Evolutionary conservation across 2,329 filamentous ascomycete genomes (phyloP), one percentile per base, ranked within the genome.

Genomic region (Exophiala mesophila): DNA sequence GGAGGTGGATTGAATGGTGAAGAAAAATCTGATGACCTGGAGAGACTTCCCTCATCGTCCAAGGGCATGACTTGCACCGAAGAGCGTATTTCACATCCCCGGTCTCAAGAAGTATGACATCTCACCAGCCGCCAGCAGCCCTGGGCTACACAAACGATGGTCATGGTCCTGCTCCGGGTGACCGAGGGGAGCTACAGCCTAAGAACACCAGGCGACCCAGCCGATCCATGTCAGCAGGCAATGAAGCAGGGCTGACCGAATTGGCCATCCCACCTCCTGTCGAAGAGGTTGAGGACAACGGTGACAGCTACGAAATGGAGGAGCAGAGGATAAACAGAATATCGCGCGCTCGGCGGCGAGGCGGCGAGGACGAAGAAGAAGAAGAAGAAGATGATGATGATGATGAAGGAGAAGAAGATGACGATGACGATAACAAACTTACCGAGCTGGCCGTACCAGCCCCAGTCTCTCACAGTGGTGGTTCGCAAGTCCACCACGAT

Each of bases 191-290:
- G 8, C 8, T 8, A 8, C 8, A 28, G 24, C n/a, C 24, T n/a
- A 28, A n/a, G 24, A 8, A 8, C 8, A n/a, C 24, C 8, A n/a
- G 8, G 24, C 24, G 24, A 8, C 24, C 8, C 8, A n/a, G 24
- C 8, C 24, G 8, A 28, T 8, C n/a, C n/a, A n/a, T 8, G 8
- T 28, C n/a, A 16, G n/a, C 7, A 8, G 38, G 34, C 15, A 18
- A 19, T 16, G 16, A 34, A 7, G 38, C 16, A 18, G 38, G 19
- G 7, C 20, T 41, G 7, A 35, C 38, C 24, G 38, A 41, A 35
- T 3, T 34, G 30, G 38, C 38, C 28, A 34, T 41, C 20, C 38
- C 38, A 4, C 18, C 15, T 12, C 38, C 38, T 41, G 28, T 30
- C 2, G 13, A 17, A 9, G 19, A 15, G 26, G 38, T 33, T 19